Evolutionary conservation across 108 stramenopile species (phyloP).

Genomic region (Skeletonema grethae): DNA sequence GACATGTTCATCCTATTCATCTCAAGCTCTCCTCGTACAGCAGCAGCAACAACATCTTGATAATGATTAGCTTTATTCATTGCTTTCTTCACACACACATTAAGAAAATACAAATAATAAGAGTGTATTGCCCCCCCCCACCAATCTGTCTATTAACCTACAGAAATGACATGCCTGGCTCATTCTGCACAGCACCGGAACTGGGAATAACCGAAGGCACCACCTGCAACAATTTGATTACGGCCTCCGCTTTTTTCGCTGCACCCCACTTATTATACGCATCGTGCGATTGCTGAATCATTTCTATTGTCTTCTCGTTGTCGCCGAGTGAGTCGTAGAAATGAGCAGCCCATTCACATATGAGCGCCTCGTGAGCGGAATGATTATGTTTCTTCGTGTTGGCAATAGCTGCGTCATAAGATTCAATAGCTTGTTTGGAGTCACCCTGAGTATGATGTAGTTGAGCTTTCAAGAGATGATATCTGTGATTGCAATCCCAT

Average conservation of each 20-base stretch:
- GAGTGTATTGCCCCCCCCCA: no score
- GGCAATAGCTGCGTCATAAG: slow-evolving; percentile 4
- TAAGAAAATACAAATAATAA: no score
- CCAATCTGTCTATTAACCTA: no score
- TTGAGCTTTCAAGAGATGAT: slow-evolving; percentile 21
- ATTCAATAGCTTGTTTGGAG: slow-evolving; percentile 1
- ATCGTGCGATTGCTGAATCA: slow-evolving; percentile 12
- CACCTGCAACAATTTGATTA: not conserved
- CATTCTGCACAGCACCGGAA: not conserved
- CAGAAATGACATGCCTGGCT: not conserved
- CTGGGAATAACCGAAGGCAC: not conserved
- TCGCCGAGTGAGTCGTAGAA: slow-evolving; percentile 11
- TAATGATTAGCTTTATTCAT: no score
- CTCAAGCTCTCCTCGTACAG: no score
- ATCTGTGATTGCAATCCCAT: slow-evolving; percentile 12
- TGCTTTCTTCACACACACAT: no score
- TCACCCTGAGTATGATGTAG: slow-evolving; percentile 13
- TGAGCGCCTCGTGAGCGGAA: slow-evolving; percentile 4
- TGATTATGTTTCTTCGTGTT: slow-evolving; percentile 6
- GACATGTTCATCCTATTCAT: no score
- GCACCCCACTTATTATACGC: slow-evolving; percentile 31
- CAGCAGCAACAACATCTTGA: no score
- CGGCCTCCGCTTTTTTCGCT: not conserved
- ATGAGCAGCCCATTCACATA: slow-evolving; percentile 18
- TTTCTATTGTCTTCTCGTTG: slow-evolving; percentile 6